A percentile compares a stretch with the other conserved stretches of the same genome.
phyloP scores from a whole-genome alignment of 768 basidiomycete genomes.

The Cantharellus anzutake region DNA sequence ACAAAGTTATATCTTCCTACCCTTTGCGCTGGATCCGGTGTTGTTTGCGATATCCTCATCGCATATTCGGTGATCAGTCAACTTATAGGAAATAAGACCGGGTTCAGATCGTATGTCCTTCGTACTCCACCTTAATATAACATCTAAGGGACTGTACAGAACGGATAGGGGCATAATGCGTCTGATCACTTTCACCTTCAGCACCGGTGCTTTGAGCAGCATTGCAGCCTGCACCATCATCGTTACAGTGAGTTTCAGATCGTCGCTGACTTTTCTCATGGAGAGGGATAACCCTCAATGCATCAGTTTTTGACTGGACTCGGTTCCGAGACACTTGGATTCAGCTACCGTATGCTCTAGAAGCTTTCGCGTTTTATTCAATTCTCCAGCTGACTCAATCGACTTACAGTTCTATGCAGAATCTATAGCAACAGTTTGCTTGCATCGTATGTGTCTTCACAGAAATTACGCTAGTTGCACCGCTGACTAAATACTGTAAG shows the following conservation, averaged over 20 bases:
- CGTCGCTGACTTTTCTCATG: not conserved
- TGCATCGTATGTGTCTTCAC: not conserved
- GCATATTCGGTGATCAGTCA: not conserved
- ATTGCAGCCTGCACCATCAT: not conserved
- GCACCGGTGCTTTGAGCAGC: not conserved
- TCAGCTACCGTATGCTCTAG: not conserved
- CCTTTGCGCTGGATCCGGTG: not conserved
- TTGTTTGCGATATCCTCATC: not conserved
- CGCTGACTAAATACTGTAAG: too few relatives aligned
- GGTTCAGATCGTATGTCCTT: not conserved
- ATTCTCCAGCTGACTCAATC: not conserved
- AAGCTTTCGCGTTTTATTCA: not conserved
- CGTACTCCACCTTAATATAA: not conserved
- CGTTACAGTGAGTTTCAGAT: not conserved
- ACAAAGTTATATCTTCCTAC: not conserved
- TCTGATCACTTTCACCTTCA: not conserved
- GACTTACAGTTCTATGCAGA: not conserved
- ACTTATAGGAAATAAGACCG: not conserved
- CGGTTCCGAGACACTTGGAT: not conserved
- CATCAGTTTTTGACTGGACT: not conserved
- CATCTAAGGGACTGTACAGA: not conserved
- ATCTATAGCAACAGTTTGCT: not conserved
- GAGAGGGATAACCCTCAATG: not conserved
- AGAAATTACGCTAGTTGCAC: too few relatives aligned
- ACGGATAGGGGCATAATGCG: not conserved